These are phyloP conservation scores for Aspergillus asperescens DNA, from an alignment of 495 filamentous ascomycete species.

Conservation along the genomic window DNA sequence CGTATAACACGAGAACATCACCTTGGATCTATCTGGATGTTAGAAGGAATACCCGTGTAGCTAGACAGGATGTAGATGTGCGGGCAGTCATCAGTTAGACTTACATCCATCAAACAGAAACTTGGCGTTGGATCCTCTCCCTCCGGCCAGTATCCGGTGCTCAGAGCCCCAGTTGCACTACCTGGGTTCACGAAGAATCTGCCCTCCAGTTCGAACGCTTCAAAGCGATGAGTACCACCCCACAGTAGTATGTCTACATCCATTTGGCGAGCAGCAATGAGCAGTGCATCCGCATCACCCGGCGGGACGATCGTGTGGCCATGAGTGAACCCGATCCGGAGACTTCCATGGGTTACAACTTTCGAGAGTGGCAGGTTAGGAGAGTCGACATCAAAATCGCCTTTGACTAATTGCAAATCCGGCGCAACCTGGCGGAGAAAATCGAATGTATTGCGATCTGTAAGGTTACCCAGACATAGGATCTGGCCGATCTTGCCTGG, in stretches of 20 bases:
- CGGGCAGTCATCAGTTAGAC: constrained; percentile 31
- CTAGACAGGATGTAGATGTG: neutral
- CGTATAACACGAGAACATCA: constrained; percentile 92
- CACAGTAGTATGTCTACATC: constrained; percentile 96
- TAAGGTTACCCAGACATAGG: constrained; percentile 94
- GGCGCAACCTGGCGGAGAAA: constrained; percentile 88
- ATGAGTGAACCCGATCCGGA: constrained; percentile 95
- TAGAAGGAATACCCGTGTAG: neutral
- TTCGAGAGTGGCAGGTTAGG: constrained; percentile 85
- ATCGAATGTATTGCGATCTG: constrained; percentile 88
- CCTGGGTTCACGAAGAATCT: constrained; percentile 98
- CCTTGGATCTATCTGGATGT: constrained; percentile 74
- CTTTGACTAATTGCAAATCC: constrained; percentile 92
- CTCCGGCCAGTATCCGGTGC: constrained; percentile 62
- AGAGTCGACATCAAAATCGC: constrained; percentile 89
- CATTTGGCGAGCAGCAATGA: constrained; percentile 91
- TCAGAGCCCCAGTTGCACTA: constrained; percentile 83
- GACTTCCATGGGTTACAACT: constrained; percentile 86
- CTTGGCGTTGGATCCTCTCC: constrained; percentile 85
- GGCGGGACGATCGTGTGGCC: constrained; percentile 91
- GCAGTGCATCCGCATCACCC: constrained; percentile 81
- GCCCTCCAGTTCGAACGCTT: constrained; percentile 97
- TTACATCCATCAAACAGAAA: constrained; percentile 98
- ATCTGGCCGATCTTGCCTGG: constrained; percentile 98
- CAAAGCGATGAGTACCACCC: constrained; percentile 96